A percentile compares a stretch with the other conserved stretches of the same genome.
Conservation (phyloP, 2,329 filamentous ascomycete species). For the Incumbomyces delicatus region DNA sequence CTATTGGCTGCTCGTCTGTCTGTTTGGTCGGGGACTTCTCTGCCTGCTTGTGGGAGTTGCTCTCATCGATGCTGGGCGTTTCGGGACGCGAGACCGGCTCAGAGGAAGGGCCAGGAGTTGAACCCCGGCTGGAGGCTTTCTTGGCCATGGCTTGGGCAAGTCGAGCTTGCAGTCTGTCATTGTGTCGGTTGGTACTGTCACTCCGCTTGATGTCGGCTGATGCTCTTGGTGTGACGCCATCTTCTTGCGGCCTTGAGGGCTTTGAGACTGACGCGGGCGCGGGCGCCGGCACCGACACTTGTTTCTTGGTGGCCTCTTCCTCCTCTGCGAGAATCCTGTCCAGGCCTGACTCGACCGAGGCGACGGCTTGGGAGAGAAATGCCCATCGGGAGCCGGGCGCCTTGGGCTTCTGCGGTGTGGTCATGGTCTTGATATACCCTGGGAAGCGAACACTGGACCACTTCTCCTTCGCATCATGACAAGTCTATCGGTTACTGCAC, state of each 20-base stretch:
- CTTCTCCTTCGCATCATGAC: conserved; percentile 1
- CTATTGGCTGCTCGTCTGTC: neutral
- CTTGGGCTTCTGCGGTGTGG: conserved; percentile 24
- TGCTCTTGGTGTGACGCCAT: conserved; percentile 21
- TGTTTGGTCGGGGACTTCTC: neutral
- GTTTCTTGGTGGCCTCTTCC: conserved; percentile 35
- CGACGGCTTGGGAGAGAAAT: conserved; percentile 81
- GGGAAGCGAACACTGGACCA: neutral
- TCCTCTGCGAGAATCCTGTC: conserved; percentile 85
- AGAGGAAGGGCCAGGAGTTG: conserved; percentile 39
- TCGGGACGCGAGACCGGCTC: conserved; percentile 43
- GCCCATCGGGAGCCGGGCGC: conserved; percentile 58
- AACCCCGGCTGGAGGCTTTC: conserved; percentile 45
- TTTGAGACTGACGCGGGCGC: no score
- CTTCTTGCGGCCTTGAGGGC: conserved; percentile 9
- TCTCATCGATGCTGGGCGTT: conserved; percentile 37
- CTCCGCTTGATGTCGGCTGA: conserved; percentile 46
- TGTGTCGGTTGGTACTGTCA: conserved; percentile 56
- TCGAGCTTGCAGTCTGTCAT: conserved; percentile 79
- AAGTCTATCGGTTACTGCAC: neutral
- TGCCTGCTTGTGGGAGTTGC: conserved; percentile 23
- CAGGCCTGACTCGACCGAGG: conserved; percentile 83
- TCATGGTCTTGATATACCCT: conserved; percentile 4
- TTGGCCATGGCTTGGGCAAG: conserved; percentile 78
- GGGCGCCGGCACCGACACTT: conserved; percentile 20